A percentile compares a stretch with the other conserved stretches of the same genome.
Conservation (phyloP, 2,329 filamentous ascomycete genomes). For the Colletotrichum trifolii region DNA sequence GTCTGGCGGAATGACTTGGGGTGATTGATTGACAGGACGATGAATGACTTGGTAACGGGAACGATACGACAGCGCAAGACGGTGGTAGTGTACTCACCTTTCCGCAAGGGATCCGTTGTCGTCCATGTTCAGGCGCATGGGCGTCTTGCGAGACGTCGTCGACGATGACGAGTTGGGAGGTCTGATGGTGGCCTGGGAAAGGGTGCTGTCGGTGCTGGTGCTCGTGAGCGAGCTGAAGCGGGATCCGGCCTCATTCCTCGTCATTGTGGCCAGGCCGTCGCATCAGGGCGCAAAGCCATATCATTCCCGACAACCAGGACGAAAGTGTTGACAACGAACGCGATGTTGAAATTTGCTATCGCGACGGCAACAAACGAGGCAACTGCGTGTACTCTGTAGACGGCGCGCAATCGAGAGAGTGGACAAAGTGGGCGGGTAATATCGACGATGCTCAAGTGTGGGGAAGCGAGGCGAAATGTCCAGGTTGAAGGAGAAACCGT, state of each 20-base stretch:
- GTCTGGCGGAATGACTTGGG: constrained; percentile 20
- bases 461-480: too few relatives aligned
- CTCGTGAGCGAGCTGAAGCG: constrained; percentile 75
- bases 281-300: constrained; percentile 34
- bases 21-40: constrained; percentile 11
- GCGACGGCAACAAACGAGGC: too few relatives aligned
- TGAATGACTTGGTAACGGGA: not conserved
- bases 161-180: constrained; percentile 51
- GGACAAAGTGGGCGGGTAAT: too few relatives aligned
- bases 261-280: constrained; percentile 66
- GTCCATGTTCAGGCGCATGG: constrained; percentile 51
- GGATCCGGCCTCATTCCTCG: constrained; percentile 71
- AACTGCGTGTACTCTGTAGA: too few relatives aligned
- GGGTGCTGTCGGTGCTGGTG: constrained; percentile 74
- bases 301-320: constrained; percentile 27
- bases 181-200: constrained; percentile 73
- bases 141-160: constrained; percentile 43
- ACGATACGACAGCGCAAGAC: not conserved
- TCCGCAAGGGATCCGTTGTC: constrained; percentile 53
- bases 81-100: constrained; percentile 46
- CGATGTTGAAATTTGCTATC: not conserved
- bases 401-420: too few relatives aligned
- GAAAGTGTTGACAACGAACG: not conserved
- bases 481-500: too few relatives aligned
- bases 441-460: too few relatives aligned